Conservation (phyloP, 2,329 filamentous ascomycete species). For the Thelonectria discophora region DNA sequence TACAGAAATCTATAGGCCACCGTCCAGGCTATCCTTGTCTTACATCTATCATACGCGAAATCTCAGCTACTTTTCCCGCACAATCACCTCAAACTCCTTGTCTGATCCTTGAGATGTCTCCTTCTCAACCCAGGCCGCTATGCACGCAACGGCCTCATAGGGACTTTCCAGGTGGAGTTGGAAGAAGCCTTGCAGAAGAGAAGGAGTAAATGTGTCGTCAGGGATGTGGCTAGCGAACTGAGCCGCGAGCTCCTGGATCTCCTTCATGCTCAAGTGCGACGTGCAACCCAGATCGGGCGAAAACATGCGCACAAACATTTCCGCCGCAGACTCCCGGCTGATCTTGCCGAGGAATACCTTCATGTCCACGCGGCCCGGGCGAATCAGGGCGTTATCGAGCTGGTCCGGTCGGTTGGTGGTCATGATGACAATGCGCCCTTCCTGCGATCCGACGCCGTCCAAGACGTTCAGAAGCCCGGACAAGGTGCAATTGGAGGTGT, state of each 20-base stretch:
- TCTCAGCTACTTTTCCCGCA: constrained; percentile 24
- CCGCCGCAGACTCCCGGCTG: constrained; percentile 51
- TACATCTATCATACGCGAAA: constrained; percentile 1
- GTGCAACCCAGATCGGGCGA: constrained; percentile 45
- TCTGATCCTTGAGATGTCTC: constrained; percentile 44
- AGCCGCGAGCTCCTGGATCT: constrained; percentile 56
- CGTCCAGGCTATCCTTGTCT: background rate
- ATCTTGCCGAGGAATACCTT: constrained; percentile 66
- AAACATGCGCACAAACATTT: constrained; percentile 60
- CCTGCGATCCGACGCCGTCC: constrained; percentile 74
- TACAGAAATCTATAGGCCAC: background rate
- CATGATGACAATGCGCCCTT: constrained; percentile 78
- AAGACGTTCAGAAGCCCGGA: constrained; percentile 75
- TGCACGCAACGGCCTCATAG: constrained; percentile 45
- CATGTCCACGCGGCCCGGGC: constrained; percentile 73
- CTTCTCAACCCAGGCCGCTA: constrained; percentile 49
- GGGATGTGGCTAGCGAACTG: constrained; percentile 64
- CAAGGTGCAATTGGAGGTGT: constrained; percentile 56
- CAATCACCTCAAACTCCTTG: constrained; percentile 45
- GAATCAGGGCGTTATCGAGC: constrained; percentile 70
- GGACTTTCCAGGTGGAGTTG: constrained; percentile 55
- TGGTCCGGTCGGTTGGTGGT: constrained; percentile 74
- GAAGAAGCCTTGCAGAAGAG: constrained; percentile 59
- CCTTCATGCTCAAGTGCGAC: constrained; percentile 36
- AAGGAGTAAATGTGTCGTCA: constrained; percentile 57